Percentiles rank a stretch among this genome's conserved stretches.
These are phyloP conservation scores for Fusarium caatingaense DNA, from an alignment of 2,329 filamentous ascomycete species.

Conservation along the genomic window DNA sequence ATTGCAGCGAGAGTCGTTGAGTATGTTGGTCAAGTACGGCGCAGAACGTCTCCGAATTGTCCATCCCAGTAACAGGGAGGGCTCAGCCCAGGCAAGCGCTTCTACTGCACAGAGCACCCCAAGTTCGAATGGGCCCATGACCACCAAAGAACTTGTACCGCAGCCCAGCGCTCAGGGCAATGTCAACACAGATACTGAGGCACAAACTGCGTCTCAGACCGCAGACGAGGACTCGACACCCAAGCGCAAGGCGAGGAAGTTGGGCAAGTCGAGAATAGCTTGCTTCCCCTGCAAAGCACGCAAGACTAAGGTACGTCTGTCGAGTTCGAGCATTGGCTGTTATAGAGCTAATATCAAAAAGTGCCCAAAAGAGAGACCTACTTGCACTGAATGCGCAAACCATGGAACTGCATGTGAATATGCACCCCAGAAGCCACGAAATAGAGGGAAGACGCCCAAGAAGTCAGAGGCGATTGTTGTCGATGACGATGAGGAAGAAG, in stretches of 20 bases:
- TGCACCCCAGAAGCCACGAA: conserved; percentile 48
- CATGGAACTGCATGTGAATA: conserved; percentile 54
- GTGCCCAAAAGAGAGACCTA: conserved; percentile 57
- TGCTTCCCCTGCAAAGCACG: conserved; percentile 53
- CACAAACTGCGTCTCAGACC: background rate
- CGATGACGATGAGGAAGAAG: conserved; percentile 28
- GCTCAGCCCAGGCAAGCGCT: conserved; percentile 44
- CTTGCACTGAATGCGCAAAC: conserved; percentile 53
- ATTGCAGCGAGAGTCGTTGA: conserved; percentile 65
- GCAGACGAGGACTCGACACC: conserved; percentile 3
- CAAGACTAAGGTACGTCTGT: conserved; percentile 54
- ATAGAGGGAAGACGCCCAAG: conserved; percentile 36
- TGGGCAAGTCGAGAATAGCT: conserved; percentile 49
- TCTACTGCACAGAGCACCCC: conserved; percentile 43
- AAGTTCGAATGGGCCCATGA: conserved; percentile 44
- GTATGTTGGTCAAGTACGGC: conserved; percentile 67
- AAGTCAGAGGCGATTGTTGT: conserved; percentile 25
- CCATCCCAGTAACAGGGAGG: conserved; percentile 58
- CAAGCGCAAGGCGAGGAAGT: conserved; percentile 34
- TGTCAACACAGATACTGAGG: conserved; percentile 20
- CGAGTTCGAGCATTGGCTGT: background rate
- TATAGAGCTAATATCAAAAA: conserved; percentile 30
- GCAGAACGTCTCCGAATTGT: conserved; percentile 68
- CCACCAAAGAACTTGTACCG: conserved; percentile 49
- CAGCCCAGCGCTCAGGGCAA: conserved; percentile 37